Percentiles rank a stretch among this genome's conserved stretches.
phyloP scores from a whole-genome alignment of 805 yeast species.

The Lipomyces starkeyi region DNA sequence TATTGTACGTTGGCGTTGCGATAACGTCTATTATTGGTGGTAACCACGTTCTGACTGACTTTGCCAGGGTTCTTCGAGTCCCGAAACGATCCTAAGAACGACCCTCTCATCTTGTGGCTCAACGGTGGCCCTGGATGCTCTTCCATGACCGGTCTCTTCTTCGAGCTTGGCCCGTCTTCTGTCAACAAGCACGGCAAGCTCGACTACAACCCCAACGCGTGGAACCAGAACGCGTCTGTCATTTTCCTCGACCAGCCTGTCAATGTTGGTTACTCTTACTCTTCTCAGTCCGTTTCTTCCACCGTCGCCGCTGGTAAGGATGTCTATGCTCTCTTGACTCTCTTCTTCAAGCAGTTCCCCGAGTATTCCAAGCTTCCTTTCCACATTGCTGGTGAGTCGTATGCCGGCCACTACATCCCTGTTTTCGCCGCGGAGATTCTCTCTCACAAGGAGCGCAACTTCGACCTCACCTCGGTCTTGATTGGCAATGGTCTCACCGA shows the following conservation, averaged over 20 bases:
- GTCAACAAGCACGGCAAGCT: constrained; percentile 71
- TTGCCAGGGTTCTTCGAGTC: constrained; percentile 79
- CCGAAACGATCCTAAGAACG: constrained; percentile 81
- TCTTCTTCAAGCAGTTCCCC: constrained; percentile 86
- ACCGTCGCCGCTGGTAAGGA: constrained; percentile 87
- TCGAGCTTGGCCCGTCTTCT: constrained; percentile 89
- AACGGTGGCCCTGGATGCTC: constrained; percentile 97
- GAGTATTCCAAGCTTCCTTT: constrained; percentile 57
- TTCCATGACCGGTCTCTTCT: constrained; percentile 84
- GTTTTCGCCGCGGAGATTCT: constrained; percentile 65
- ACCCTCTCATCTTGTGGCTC: constrained; percentile 88
- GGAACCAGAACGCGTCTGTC: constrained; percentile 91
- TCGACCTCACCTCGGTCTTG: constrained; percentile 75
- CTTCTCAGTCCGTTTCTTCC: constrained; percentile 63
- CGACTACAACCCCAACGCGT: constrained; percentile 78
- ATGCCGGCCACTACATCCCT: constrained; percentile 95
- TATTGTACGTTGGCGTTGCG: constrained; percentile 51
- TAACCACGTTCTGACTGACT: not conserved
- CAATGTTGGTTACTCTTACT: constrained; percentile 88
- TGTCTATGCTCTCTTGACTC: constrained; percentile 79
- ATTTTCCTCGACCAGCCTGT: constrained; percentile 94
- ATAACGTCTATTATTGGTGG: not conserved
- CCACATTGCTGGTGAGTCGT: constrained; percentile 93
- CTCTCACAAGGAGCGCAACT: constrained; percentile 54
- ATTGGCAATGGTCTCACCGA: constrained; percentile 95